Conservation (phyloP, 345 rosid species). For the Citrus medica region DNA sequence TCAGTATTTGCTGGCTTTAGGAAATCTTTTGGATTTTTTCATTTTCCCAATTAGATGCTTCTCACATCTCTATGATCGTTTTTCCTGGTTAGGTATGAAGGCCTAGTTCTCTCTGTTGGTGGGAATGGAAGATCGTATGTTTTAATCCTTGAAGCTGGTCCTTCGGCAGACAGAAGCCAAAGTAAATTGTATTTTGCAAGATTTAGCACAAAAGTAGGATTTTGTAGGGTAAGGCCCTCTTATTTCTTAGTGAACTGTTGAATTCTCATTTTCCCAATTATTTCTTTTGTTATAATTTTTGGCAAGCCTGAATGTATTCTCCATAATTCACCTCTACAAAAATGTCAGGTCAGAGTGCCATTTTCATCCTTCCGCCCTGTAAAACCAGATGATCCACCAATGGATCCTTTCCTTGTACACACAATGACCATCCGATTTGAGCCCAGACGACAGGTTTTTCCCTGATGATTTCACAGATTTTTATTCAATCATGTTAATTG, state of each 20-base stretch:
- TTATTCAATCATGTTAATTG: neutral
- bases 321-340: conserved; percentile 6
- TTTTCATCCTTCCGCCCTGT: conserved; percentile 94
- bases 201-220: conserved; percentile 84
- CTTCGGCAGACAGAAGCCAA: conserved; percentile 76
- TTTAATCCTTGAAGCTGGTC: conserved; percentile 95
- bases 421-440: conserved; percentile 93
- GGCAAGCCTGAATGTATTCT: conserved; percentile 4
- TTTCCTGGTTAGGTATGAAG: conserved; percentile 65
- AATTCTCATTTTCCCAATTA: neutral
- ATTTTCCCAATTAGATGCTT: neutral
- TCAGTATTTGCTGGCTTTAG: neutral
- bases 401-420: conserved; percentile 94
- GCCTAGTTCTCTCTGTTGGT: conserved; percentile 88
- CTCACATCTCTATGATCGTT: neutral
- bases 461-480: neutral
- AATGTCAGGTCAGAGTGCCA: conserved; percentile 85
- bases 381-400: conserved; percentile 89
- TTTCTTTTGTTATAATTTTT: neutral
- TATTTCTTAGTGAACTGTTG: neutral
- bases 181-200: conserved; percentile 92
- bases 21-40: neutral
- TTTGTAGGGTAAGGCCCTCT: conserved; percentile 66
- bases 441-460: conserved; percentile 86
- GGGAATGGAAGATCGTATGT: conserved; percentile 96